phyloP scores from a whole-genome alignment of 345 rosid species.

The Clarkia xantiana region DNA sequence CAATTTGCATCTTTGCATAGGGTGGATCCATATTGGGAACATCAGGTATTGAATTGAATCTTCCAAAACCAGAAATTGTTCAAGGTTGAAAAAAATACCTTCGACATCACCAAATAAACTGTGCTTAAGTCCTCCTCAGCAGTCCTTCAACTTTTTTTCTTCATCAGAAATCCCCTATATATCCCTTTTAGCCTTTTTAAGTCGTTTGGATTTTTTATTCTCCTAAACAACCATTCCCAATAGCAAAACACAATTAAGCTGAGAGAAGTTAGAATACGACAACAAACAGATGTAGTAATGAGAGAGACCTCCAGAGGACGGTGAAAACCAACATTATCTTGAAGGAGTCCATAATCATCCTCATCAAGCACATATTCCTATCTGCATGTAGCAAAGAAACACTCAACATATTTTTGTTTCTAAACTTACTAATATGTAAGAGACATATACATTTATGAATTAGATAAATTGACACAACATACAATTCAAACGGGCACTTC shows the following conservation, averaged over 20 bases:
- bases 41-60: not conserved
- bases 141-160: slow-evolving; percentile 47
- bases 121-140: slow-evolving; percentile 78
- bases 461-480: not conserved
- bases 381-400: slow-evolving; percentile 16
- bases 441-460: no score
- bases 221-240: slow-evolving; percentile 43
- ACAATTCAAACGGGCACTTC: slow-evolving; percentile 19
- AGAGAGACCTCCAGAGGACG: slow-evolving; percentile 43
- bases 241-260: no score
- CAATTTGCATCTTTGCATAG: no score
- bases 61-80: not conserved
- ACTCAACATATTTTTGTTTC: no score
- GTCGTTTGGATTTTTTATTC: slow-evolving; percentile 73
- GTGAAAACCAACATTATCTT: slow-evolving; percentile 51
- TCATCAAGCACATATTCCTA: slow-evolving; percentile 84
- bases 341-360: slow-evolving; percentile 87
- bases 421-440: no score
- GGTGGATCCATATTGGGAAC: no score
- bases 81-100: slow-evolving; percentile 27
- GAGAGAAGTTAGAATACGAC: no score
- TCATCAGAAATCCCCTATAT: slow-evolving; percentile 54
- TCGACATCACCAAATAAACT: slow-evolving; percentile 73
- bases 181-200: slow-evolving; percentile 82
- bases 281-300: not conserved